Conservation (phyloP, 176 grass and related monocot species). For the Urochloa ruziziensis region DNA sequence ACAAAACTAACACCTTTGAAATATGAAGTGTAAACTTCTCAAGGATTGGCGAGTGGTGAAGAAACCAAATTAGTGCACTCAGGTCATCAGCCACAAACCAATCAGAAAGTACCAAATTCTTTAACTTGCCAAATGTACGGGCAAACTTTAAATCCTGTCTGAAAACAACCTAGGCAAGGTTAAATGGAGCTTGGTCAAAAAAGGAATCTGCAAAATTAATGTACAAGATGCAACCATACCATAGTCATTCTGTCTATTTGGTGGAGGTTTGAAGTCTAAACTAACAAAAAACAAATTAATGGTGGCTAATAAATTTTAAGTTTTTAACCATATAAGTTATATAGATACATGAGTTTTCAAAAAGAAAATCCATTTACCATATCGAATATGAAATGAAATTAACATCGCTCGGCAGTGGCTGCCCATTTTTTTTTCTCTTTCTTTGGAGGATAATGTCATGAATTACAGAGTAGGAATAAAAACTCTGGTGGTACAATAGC, state of each 20-base stretch:
- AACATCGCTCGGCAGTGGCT: too few relatives aligned
- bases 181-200: not conserved
- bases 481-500: too few relatives aligned
- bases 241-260: not conserved
- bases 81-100: not conserved
- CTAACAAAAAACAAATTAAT: too few relatives aligned
- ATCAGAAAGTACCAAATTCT: not conserved
- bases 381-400: too few relatives aligned
- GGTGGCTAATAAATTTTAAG: too few relatives aligned
- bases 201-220: not conserved
- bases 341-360: too few relatives aligned
- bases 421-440: too few relatives aligned
- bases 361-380: too few relatives aligned
- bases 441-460: too few relatives aligned
- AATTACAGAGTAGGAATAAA: too few relatives aligned
- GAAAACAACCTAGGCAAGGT: not conserved
- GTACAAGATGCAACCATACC: not conserved
- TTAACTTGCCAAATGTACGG: not conserved
- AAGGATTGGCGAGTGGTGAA: not conserved
- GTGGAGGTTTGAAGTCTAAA: too few relatives aligned
- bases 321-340: too few relatives aligned
- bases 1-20: not conserved
- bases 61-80: not conserved
- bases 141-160: not conserved
- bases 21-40: not conserved